Evolutionary conservation across 208 protist genomes (phyloP).

Genomic region (Porcisia deanei): DNA sequence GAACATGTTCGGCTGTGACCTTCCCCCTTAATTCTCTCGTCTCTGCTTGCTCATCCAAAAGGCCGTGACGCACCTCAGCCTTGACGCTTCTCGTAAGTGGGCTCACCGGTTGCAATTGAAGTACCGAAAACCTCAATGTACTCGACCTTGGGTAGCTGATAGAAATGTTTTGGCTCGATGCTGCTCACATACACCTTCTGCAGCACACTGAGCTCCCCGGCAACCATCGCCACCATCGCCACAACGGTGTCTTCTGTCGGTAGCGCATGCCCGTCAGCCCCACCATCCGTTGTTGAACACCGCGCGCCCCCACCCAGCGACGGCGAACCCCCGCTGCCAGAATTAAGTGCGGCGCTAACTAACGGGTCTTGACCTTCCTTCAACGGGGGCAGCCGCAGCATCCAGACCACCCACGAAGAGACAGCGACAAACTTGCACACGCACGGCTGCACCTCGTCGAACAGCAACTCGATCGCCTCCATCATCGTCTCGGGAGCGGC

Average conservation of each 20-base stretch:
- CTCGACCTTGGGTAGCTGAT: constrained; percentile 71
- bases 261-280: constrained; percentile 3
- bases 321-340: constrained; percentile 11
- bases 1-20: neutral
- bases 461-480: constrained; percentile 28
- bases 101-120: constrained; percentile 54
- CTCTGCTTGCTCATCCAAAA: neutral
- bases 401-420: constrained; percentile 39
- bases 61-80: constrained; percentile 1
- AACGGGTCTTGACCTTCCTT: neutral
- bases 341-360: constrained; percentile 4
- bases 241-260: constrained; percentile 30
- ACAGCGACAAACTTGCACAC: constrained; percentile 63
- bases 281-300: neutral
- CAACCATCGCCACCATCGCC: constrained; percentile 53
- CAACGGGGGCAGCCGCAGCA: constrained; percentile 40
- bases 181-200: constrained; percentile 65
- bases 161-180: constrained; percentile 80
- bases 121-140: constrained; percentile 73
- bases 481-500: constrained; percentile 16
- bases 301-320: neutral
- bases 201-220: constrained; percentile 55
- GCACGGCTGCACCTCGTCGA: constrained; percentile 38
- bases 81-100: constrained; percentile 32
- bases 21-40: neutral